Evolutionary conservation across 495 filamentous ascomycete species (phyloP).

Genomic region (Diplogelasinospora grovesii): DNA sequence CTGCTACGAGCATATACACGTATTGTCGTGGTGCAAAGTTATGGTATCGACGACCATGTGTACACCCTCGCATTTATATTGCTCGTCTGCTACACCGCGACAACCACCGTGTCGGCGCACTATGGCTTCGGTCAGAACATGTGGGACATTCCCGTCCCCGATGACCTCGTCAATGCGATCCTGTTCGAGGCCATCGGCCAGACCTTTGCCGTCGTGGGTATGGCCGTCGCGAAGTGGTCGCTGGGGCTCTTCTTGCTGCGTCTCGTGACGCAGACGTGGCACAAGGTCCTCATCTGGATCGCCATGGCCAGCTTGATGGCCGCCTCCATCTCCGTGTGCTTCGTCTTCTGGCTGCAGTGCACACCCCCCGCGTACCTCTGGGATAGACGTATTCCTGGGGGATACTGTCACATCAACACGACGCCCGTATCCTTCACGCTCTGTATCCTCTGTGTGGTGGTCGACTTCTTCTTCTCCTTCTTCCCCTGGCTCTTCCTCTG

Average conservation of each 20-base stretch:
- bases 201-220: constrained; percentile 32
- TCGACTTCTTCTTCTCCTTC: constrained; percentile 40
- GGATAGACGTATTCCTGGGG: constrained; percentile 13
- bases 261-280: constrained; percentile 28
- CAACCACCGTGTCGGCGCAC: constrained; percentile 4
- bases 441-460: constrained; percentile 22
- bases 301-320: constrained; percentile 15
- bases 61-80: constrained; percentile 15
- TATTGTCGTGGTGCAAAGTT: constrained; percentile 15
- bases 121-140: constrained; percentile 32
- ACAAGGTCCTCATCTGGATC: constrained; percentile 23
- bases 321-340: constrained; percentile 14
- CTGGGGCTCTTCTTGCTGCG: constrained; percentile 36
- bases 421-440: constrained; percentile 17
- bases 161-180: constrained; percentile 23
- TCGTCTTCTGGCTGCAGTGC: constrained; percentile 20
- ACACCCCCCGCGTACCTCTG: constrained; percentile 16
- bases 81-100: constrained; percentile 9
- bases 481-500: constrained; percentile 45
- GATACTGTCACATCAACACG: constrained; percentile 16
- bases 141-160: constrained; percentile 16
- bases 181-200: constrained; percentile 35
- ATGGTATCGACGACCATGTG: constrained; percentile 27
- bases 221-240: constrained; percentile 33
- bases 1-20: constrained; percentile 28